Conservation (phyloP, 768 basidiomycete genomes). For the Phallus indusiatus region DNA sequence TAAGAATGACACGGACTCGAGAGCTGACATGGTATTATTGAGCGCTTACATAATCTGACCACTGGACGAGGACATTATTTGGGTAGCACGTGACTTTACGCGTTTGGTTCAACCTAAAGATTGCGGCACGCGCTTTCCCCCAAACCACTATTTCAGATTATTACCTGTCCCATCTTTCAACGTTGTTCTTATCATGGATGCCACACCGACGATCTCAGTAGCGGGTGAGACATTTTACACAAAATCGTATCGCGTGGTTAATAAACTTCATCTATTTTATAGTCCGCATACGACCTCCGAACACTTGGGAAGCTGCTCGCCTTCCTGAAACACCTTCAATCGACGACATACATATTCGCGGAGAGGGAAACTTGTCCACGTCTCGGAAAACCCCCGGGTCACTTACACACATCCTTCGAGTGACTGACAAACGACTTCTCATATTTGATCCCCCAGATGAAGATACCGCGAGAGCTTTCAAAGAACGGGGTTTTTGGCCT, state of each 20-base stretch:
- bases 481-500: slow-evolving; percentile 76
- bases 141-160: neutral
- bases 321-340: slow-evolving; percentile 61
- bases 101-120: slow-evolving; percentile 7
- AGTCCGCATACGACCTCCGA: slow-evolving; percentile 91
- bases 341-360: slow-evolving; percentile 53
- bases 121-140: slow-evolving; percentile 11
- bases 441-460: slow-evolving; percentile 95
- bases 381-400: slow-evolving; percentile 41
- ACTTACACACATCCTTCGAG: slow-evolving; percentile 72
- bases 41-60: neutral
- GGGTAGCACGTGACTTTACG: neutral
- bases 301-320: slow-evolving; percentile 73
- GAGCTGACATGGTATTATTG: neutral
- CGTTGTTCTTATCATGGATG: slow-evolving; percentile 45
- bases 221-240: slow-evolving; percentile 43
- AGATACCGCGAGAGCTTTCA: slow-evolving; percentile 68
- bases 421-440: slow-evolving; percentile 89
- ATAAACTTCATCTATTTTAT: slow-evolving; percentile 8
- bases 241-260: slow-evolving; percentile 8
- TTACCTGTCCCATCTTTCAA: neutral
- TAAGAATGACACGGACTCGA: neutral
- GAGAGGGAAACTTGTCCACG: slow-evolving; percentile 80
- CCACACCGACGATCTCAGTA: slow-evolving; percentile 81
- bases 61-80: neutral